Conservation (phyloP, 768 basidiomycete genomes). For the Rhodotorula sphaerocarpa region DNA sequence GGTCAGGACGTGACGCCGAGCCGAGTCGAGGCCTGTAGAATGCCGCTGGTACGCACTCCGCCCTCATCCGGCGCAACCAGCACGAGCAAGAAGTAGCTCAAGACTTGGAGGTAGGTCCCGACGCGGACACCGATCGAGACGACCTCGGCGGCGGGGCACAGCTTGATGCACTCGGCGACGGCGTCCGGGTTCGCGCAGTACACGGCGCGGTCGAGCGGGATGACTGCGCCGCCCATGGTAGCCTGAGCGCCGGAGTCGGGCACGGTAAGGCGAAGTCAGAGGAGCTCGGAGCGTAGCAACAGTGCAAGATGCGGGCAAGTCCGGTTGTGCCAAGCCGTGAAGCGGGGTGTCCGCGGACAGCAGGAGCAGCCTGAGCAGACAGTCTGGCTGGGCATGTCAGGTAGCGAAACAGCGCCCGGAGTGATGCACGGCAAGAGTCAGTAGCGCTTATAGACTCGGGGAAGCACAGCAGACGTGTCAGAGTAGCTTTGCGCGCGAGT, state of each 20-base stretch:
- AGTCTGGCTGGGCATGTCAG: no score
- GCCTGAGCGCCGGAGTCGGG: background rate
- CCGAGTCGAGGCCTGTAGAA: background rate
- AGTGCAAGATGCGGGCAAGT: no score
- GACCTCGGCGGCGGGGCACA: slow-evolving; percentile 18
- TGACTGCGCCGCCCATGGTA: slow-evolving; percentile 11
- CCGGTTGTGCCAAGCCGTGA: no score
- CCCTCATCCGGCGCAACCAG: slow-evolving; percentile 29
- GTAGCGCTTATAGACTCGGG: no score
- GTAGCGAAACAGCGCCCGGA: no score
- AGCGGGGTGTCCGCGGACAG: no score
- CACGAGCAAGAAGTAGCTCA: slow-evolving; percentile 23
- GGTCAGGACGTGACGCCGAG: background rate
- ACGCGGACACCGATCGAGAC: slow-evolving; percentile 17
- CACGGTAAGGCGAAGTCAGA: background rate
- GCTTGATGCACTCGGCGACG: slow-evolving; percentile 6
- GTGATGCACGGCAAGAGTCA: no score
- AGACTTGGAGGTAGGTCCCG: slow-evolving; percentile 16
- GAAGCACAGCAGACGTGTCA: no score
- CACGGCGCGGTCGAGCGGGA: slow-evolving; percentile 15
- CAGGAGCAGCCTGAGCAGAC: no score
- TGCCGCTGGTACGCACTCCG: background rate
- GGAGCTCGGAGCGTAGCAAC: no score
- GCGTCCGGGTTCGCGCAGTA: slow-evolving; percentile 31
- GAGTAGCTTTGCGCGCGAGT: no score